Conservation (phyloP, 2,329 filamentous ascomycete species). For the Trichoderma semiorbis region DNA sequence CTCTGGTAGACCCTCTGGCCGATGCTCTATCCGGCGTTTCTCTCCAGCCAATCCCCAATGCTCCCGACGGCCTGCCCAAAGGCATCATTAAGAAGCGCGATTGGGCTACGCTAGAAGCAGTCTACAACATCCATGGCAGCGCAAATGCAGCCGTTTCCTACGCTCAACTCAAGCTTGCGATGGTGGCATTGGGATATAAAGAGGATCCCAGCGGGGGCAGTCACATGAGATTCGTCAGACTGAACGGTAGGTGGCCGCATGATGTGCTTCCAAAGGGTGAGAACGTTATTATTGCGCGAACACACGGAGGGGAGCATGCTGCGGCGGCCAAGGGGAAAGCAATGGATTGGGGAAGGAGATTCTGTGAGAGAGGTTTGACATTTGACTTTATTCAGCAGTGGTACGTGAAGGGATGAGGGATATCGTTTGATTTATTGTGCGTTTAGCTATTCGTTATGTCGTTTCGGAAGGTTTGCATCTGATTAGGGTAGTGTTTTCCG, state of each 20-base stretch:
- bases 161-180: conserved; percentile 14
- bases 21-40: not conserved
- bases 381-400: conserved; percentile 1
- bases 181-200: conserved; percentile 11
- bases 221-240: not conserved
- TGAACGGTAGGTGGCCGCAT: not conserved
- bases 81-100: conserved; percentile 20
- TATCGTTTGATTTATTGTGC: not conserved
- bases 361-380: not conserved
- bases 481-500: not conserved
- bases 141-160: not conserved
- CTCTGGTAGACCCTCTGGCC: not conserved
- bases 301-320: conserved; percentile 5
- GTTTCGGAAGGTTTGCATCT: not conserved
- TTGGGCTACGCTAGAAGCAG: conserved; percentile 18
- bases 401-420: not conserved
- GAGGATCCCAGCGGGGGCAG: not conserved
- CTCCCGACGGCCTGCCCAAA: conserved; percentile 13
- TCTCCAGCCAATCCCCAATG: not conserved
- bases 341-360: not conserved
- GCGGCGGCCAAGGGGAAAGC: not conserved
- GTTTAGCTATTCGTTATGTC: not conserved
- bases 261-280: conserved; percentile 8
- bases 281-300: conserved; percentile 19
- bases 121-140: conserved; percentile 11